phyloP scores from a whole-genome alignment of 2,329 filamentous ascomycete species.

The Trichoderma brevicompactum region DNA sequence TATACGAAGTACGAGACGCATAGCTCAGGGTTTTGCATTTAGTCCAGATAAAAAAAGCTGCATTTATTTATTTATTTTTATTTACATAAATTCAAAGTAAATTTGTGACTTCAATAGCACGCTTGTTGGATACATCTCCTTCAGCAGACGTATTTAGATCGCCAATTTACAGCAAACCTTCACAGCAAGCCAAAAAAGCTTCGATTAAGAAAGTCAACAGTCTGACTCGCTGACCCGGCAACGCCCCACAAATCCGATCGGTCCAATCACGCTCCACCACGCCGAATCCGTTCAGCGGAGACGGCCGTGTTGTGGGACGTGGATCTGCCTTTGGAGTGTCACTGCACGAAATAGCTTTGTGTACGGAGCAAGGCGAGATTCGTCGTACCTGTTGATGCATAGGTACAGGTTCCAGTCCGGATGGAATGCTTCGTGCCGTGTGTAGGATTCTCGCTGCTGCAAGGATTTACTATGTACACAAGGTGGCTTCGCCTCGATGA shows the following conservation, averaged over 20 bases:
- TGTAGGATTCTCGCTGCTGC: not conserved
- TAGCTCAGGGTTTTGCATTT: too few species aligned
- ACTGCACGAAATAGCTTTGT: not conserved
- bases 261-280: conserved; percentile 16
- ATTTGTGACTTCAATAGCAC: too few species aligned
- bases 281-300: not conserved
- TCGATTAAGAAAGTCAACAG: conserved; percentile 37
- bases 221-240: conserved; percentile 29
- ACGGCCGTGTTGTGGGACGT: not conserved
- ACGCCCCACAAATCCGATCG: conserved; percentile 26
- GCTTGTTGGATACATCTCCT: too few species aligned
- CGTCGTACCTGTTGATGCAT: not conserved
- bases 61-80: too few species aligned
- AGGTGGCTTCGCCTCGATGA: not conserved
- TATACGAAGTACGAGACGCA: too few species aligned
- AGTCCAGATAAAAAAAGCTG: too few species aligned
- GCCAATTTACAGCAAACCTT: too few species aligned
- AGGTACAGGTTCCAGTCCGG: too few species aligned
- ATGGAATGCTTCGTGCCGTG: not conserved
- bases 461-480: not conserved
- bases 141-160: too few species aligned
- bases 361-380: not conserved
- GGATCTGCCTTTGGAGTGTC: not conserved
- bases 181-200: too few species aligned
- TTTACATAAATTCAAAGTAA: too few species aligned